Evolutionary conservation across 768 basidiomycete genomes (phyloP).

Genomic region (Dacryopinax spathularia): DNA sequence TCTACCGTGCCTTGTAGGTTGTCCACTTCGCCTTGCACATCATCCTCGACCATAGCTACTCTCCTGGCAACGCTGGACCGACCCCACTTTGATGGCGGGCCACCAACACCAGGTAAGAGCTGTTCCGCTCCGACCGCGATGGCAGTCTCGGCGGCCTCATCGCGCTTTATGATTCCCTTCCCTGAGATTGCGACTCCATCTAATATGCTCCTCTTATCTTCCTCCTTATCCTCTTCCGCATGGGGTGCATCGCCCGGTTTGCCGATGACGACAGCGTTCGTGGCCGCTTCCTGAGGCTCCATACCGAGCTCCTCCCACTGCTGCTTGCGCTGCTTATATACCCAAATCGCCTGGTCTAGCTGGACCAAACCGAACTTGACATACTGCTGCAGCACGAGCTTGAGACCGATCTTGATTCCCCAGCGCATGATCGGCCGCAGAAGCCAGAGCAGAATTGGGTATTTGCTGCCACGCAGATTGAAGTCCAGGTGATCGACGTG

Average conservation of each 20-base stretch:
- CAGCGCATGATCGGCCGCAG: background rate
- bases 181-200: background rate
- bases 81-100: background rate
- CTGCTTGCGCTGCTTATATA: background rate
- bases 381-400: background rate
- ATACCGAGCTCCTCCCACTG: background rate
- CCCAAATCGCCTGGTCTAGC: background rate
- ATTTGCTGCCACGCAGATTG: background rate
- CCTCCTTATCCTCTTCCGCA: background rate
- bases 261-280: background rate
- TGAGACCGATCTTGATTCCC: background rate
- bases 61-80: background rate
- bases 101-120: background rate
- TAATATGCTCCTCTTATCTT: background rate
- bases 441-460: background rate
- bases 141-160: background rate
- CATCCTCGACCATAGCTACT: background rate
- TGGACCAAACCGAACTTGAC: background rate
- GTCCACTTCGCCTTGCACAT: background rate
- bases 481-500: background rate
- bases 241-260: background rate
- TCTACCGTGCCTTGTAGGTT: background rate
- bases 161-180: background rate
- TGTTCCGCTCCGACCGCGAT: background rate
- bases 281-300: background rate